phyloP scores from a whole-genome alignment of 2,329 filamentous ascomycete species.

The Coniosporium tulheliwenetii region DNA sequence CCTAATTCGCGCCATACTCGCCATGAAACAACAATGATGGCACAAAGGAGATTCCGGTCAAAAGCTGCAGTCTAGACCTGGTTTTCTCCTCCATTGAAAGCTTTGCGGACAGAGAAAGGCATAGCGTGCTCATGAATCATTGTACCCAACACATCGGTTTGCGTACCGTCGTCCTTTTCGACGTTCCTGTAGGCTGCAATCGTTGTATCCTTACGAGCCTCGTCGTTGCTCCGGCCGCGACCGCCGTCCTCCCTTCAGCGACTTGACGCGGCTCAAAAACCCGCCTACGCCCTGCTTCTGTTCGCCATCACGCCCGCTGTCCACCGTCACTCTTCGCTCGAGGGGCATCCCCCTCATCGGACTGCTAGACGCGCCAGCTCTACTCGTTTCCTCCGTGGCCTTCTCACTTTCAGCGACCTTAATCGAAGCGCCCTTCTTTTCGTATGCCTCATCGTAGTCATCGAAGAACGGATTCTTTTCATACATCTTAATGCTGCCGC shows the following conservation, averaged over 20 bases:
- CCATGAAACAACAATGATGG: too few relatives aligned
- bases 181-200: too few relatives aligned
- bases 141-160: too few relatives aligned
- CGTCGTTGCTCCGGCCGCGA: conserved; percentile 13
- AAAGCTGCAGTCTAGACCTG: too few relatives aligned
- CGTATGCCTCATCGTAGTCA: conserved; percentile 57
- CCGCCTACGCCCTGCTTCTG: conserved; percentile 37
- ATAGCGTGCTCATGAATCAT: too few relatives aligned
- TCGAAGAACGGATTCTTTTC: conserved; percentile 66
- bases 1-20: too few relatives aligned
- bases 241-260: conserved; percentile 56
- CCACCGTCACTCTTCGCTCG: conserved; percentile 46
- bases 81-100: too few relatives aligned
- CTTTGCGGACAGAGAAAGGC: too few relatives aligned
- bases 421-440: conserved; percentile 46
- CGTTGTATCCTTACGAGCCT: too few relatives aligned
- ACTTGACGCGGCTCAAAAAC: conserved; percentile 67
- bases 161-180: too few relatives aligned
- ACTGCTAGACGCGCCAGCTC: conserved; percentile 35
- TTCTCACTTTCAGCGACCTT: conserved; percentile 27
- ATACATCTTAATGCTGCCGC: conserved; percentile 23
- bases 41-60: too few relatives aligned
- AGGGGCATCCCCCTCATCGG: conserved; percentile 37
- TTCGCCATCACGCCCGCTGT: conserved; percentile 12
- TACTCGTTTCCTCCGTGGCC: conserved; percentile 5